A percentile compares a stretch with the other conserved stretches of the same genome.
Evolutionary conservation across 768 basidiomycete genomes (phyloP).

Genomic region (Auriculariales sp.): DNA sequence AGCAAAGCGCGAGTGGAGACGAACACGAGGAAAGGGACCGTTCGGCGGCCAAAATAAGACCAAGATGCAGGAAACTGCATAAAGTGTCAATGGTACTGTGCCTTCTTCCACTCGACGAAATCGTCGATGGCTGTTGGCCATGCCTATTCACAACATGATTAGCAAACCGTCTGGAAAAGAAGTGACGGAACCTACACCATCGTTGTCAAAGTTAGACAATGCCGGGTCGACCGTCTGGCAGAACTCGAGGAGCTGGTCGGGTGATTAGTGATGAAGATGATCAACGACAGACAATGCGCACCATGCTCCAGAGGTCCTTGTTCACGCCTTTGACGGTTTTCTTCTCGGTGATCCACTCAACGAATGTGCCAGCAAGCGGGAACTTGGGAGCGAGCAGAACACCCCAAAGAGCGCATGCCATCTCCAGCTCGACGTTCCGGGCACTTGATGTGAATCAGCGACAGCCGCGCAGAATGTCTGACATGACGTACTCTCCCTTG

Average conservation of each 20-base stretch:
- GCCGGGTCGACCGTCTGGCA: slow-evolving; percentile 44
- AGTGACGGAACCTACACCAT: slow-evolving; percentile 42
- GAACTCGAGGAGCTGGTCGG: slow-evolving; percentile 57
- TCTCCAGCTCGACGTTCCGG: slow-evolving; percentile 76
- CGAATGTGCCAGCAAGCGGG: slow-evolving; percentile 47
- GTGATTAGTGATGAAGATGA: background rate
- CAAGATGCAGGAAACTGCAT: too few species aligned
- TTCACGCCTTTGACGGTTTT: slow-evolving; percentile 63
- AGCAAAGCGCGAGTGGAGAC: too few species aligned
- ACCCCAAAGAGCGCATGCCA: slow-evolving; percentile 61
- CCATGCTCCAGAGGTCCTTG: slow-evolving; percentile 82
- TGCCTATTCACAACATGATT: slow-evolving; percentile 27
- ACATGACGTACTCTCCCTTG: slow-evolving; percentile 48
- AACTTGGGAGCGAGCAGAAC: slow-evolving; percentile 55
- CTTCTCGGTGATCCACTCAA: slow-evolving; percentile 45
- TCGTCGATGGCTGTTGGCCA: slow-evolving; percentile 78
- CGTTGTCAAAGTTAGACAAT: slow-evolving; percentile 55
- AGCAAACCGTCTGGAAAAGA: background rate
- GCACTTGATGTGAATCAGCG: slow-evolving; percentile 49
- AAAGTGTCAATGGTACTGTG: too few species aligned
- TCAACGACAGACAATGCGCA: slow-evolving; percentile 14
- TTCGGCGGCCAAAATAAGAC: too few species aligned
- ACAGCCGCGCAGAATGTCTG: background rate
- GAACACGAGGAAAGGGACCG: too few species aligned
- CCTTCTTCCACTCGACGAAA: slow-evolving; percentile 54